Evolutionary conservation across 495 filamentous ascomycete species (phyloP).

Genomic region (Staphylotrichum longicolle): DNA sequence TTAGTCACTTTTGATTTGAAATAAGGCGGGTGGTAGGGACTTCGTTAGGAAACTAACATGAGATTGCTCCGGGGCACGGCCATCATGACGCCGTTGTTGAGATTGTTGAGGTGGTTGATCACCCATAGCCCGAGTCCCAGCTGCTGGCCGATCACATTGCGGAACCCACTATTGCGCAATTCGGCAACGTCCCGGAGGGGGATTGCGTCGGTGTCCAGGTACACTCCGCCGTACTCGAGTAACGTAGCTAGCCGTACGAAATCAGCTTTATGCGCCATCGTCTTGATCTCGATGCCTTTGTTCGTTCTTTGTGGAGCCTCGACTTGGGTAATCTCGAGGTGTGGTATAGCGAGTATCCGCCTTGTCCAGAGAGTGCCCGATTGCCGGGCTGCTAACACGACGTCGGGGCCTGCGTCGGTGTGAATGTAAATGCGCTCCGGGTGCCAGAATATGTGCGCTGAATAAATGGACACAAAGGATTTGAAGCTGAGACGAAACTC

Average conservation of each 20-base stretch:
- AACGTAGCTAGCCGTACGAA: constrained; percentile 19
- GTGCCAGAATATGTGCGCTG: constrained; percentile 18
- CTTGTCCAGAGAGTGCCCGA: constrained; percentile 16
- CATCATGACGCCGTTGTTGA: constrained; percentile 26
- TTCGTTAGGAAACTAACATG: constrained; percentile 13
- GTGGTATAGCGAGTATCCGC: constrained; percentile 19
- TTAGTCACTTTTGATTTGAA: too few species aligned
- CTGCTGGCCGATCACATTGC: constrained; percentile 15
- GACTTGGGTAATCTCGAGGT: constrained; percentile 15
- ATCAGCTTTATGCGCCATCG: constrained; percentile 20
- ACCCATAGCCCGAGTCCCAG: constrained; percentile 2
- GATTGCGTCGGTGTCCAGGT: constrained; percentile 24
- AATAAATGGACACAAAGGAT: constrained; percentile 27
- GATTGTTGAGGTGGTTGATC: constrained; percentile 22
- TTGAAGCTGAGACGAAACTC: constrained; percentile 24
- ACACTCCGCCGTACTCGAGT: constrained; percentile 20
- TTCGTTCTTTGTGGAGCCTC: constrained; percentile 1
- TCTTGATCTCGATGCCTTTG: constrained; percentile 17
- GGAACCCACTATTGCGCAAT: constrained; percentile 22
- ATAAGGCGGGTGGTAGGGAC: background rate
- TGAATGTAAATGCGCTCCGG: constrained; percentile 28
- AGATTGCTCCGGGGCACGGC: constrained; percentile 10
- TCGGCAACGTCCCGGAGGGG: constrained; percentile 19
- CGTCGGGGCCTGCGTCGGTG: constrained; percentile 22
- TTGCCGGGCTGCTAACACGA: constrained; percentile 7